A percentile compares a stretch with the other conserved stretches of the same genome.
Conservation (phyloP, 768 basidiomycete species). For the Boletales sp. region DNA sequence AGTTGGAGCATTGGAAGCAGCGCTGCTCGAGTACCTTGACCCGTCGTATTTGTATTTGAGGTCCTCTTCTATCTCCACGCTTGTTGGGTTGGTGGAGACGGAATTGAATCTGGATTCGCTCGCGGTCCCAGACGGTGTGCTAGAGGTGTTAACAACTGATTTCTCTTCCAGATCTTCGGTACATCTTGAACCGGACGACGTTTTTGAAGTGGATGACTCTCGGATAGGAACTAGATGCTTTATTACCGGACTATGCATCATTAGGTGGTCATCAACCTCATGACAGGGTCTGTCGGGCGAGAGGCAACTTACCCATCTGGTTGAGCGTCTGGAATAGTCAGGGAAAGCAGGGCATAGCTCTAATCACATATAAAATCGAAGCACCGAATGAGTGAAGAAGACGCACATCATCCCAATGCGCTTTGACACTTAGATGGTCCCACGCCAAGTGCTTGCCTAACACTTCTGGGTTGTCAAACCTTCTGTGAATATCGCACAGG, state of each 20-base stretch:
- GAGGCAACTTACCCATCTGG: conserved; percentile 12
- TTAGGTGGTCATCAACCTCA: neutral
- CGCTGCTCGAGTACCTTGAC: neutral
- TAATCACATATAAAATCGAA: conserved; percentile 4
- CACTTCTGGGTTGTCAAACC: conserved; percentile 41
- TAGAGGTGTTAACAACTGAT: conserved; percentile 4
- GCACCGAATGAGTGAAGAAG: neutral
- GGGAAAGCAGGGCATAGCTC: conserved; percentile 13
- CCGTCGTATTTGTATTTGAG: conserved; percentile 18
- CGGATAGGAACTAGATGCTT: conserved; percentile 1
- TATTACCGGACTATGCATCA: neutral
- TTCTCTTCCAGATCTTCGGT: conserved; percentile 5
- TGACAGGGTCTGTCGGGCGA: neutral
- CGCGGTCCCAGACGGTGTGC: conserved; percentile 7
- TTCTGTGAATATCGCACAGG: conserved; percentile 46
- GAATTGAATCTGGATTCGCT: conserved; percentile 7
- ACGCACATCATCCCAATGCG: conserved; percentile 36
- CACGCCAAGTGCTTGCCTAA: conserved; percentile 46
- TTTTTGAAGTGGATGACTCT: conserved; percentile 3
- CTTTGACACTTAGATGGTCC: conserved; percentile 44
- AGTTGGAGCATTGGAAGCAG: neutral
- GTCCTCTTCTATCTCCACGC: conserved; percentile 15
- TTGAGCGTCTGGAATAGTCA: conserved; percentile 12
- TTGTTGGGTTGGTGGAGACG: conserved; percentile 3
- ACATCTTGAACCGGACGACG: neutral